Evolutionary conservation across 352 stramenopile genomes (phyloP).

Genomic region (Phytophthora citricola): DNA sequence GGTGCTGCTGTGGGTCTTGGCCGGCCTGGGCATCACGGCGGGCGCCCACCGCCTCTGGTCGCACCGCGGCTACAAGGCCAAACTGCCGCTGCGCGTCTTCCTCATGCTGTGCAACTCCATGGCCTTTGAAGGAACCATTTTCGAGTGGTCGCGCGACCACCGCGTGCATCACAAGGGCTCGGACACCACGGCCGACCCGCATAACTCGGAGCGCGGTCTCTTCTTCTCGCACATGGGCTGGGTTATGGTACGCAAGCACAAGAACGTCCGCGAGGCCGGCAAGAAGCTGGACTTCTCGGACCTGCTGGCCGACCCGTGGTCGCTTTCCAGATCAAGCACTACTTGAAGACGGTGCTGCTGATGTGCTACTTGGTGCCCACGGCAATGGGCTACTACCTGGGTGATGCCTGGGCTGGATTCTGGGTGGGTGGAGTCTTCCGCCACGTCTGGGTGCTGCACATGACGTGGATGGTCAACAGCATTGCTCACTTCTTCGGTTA

Average conservation of each 20-base stretch:
- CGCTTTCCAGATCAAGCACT: conserved; percentile 96
- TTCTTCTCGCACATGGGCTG: conserved; percentile 99
- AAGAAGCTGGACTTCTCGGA: conserved; percentile 97
- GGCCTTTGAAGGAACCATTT: conserved; percentile 97
- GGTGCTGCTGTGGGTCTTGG: conserved; percentile 69
- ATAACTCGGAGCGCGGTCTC: conserved; percentile 97
- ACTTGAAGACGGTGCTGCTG: conserved; percentile 89
- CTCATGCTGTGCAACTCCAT: conserved; percentile 99
- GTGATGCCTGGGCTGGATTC: conserved; percentile 94
- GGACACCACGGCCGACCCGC: conserved; percentile 94
- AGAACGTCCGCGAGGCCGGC: conserved; percentile 77
- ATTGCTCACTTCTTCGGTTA: conserved; percentile 98
- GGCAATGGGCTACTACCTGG: conserved; percentile 90
- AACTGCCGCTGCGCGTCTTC: conserved; percentile 90
- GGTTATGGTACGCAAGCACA: conserved; percentile 98
- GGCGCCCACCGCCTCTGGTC: conserved; percentile 98
- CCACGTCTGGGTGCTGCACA: conserved; percentile 97
- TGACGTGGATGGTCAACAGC: conserved; percentile 99
- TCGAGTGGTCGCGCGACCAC: conserved; percentile 99
- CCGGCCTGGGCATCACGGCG: conserved; percentile 97
- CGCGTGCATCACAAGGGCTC: conserved; percentile 99
- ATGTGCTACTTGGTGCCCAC: conserved; percentile 98
- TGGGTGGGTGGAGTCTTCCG: conserved; percentile 96
- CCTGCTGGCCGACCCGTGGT: conserved; percentile 94
- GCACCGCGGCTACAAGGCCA: conserved; percentile 96